phyloP scores from a whole-genome alignment of 2,329 filamentous ascomycete species.

The Ceratocystis cacaofunesta region DNA sequence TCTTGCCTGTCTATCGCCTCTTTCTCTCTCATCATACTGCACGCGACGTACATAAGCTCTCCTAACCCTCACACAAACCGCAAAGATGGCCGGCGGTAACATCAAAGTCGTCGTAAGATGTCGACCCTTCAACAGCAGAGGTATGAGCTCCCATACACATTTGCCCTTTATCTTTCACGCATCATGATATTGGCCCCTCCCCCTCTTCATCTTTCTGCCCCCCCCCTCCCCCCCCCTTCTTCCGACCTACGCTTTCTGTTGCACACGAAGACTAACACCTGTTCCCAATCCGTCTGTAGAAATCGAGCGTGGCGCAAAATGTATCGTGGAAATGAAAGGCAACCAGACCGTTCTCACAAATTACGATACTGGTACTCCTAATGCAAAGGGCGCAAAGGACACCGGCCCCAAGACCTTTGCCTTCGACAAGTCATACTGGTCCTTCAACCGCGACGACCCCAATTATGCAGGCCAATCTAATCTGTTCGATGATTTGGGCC shows the following conservation, averaged over 20 bases:
- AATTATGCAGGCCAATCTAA: constrained; percentile 85
- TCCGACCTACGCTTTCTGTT: too few relatives aligned
- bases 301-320: constrained; percentile 81
- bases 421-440: constrained; percentile 97
- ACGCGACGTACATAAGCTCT: background rate
- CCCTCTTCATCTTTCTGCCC: background rate
- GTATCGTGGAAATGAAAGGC: constrained; percentile 92
- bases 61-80: background rate
- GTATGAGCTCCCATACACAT: constrained; percentile 32
- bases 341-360: constrained; percentile 75
- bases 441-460: constrained; percentile 66
- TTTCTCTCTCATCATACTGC: background rate
- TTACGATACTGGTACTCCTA: constrained; percentile 62
- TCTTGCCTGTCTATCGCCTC: background rate
- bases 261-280: background rate
- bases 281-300: constrained; percentile 36
- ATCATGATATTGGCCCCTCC: background rate
- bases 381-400: constrained; percentile 57
- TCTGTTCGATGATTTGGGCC: constrained; percentile 75
- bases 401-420: constrained; percentile 72
- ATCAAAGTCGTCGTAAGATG: constrained; percentile 99
- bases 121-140: constrained; percentile 90
- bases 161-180: background rate
- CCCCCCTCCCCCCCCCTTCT: background rate
- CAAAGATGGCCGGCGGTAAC: constrained; percentile 53